Percentiles rank a stretch among this genome's conserved stretches.
Conservation (phyloP, 108 stramenopile species). For the Bacterosira constricta region DNA sequence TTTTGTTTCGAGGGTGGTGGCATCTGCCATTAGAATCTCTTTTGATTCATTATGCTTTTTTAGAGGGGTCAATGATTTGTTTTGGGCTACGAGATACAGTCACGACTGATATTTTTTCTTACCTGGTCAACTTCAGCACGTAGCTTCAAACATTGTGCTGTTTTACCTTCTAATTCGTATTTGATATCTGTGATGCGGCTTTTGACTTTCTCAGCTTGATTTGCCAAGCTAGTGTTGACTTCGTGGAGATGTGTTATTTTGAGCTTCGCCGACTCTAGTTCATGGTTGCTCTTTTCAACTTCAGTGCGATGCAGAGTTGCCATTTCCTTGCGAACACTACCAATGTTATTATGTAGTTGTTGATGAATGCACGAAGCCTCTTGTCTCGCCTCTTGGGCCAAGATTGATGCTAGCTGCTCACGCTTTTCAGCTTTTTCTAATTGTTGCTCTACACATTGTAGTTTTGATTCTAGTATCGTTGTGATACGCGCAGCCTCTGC, state of each 20-base stretch:
- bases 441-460: constrained; percentile 4
- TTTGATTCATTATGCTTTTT: neutral
- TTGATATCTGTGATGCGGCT: neutral
- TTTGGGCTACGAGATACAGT: neutral
- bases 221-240: neutral
- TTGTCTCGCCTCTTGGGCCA: constrained; percentile 12
- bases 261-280: neutral
- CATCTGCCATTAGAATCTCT: neutral
- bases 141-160: neutral
- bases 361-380: constrained; percentile 8
- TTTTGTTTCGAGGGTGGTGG: neutral
- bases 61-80: neutral
- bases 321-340: constrained; percentile 15
- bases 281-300: constrained; percentile 13
- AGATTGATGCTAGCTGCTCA: constrained; percentile 20
- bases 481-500: constrained; percentile 13
- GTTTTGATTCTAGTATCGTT: constrained; percentile 19
- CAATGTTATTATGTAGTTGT: constrained; percentile 11
- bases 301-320: constrained; percentile 14
- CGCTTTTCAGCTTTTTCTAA: constrained; percentile 17
- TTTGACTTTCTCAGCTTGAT: neutral
- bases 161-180: constrained; percentile 9
- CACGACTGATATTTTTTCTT: neutral
- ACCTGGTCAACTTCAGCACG: constrained; percentile 19
- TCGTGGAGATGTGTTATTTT: neutral